These are phyloP conservation scores for Russula dissimulans DNA, from an alignment of 768 basidiomycete genomes.

Conservation along the genomic window DNA sequence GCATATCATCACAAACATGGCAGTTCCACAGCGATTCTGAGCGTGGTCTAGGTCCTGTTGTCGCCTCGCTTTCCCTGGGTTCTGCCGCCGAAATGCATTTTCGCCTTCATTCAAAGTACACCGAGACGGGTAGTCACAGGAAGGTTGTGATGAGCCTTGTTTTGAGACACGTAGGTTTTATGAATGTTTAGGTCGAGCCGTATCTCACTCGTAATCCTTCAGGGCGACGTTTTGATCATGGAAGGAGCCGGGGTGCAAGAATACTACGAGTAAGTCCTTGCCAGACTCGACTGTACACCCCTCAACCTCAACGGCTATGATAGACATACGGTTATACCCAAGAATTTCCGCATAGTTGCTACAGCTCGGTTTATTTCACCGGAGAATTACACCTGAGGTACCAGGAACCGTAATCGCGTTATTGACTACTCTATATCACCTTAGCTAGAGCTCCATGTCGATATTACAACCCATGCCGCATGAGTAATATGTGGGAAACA, in stretches of 20 bases:
- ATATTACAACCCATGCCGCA: neutral
- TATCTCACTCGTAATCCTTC: constrained; percentile 9
- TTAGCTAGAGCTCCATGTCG: neutral
- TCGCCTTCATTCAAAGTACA: constrained; percentile 37
- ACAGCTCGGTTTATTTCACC: constrained; percentile 60
- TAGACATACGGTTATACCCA: constrained; percentile 68
- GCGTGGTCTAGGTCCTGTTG: constrained; percentile 57
- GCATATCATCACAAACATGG: neutral
- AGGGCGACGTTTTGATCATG: constrained; percentile 79
- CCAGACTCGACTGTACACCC: neutral
- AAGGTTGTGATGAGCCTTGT: constrained; percentile 43
- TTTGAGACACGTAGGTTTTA: constrained; percentile 51
- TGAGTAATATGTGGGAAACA: neutral
- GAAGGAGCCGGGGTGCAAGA: constrained; percentile 59
- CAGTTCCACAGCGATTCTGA: constrained; percentile 80
- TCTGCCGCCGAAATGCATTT: constrained; percentile 77
- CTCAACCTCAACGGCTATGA: constrained; percentile 3
- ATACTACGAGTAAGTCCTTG: constrained; percentile 52
- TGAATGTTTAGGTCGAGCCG: neutral
- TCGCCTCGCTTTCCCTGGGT: constrained; percentile 71
- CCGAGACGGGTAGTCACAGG: constrained; percentile 21
- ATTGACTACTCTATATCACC: neutral
- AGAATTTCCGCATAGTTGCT: constrained; percentile 70
- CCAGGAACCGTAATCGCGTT: neutral
- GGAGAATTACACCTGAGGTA: constrained; percentile 14